Evolutionary conservation across 768 basidiomycete genomes (phyloP).

Genomic region (Cyclocybe cylindracea): DNA sequence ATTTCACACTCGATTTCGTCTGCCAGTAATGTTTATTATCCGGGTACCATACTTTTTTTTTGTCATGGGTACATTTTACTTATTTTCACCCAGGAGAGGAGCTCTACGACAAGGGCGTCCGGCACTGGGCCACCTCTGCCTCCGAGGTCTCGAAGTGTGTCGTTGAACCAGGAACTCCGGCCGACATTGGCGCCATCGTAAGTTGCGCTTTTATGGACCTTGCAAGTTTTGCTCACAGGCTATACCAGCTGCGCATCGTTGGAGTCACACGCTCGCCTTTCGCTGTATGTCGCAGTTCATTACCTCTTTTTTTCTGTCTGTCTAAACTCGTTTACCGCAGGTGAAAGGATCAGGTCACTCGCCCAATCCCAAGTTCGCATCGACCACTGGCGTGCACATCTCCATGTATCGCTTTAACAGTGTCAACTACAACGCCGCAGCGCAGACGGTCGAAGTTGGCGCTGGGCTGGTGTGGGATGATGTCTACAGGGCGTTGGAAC

Average conservation of each 20-base stretch:
- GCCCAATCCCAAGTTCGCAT: slow-evolving; percentile 57
- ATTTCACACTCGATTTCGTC: no score
- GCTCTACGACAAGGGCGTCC: slow-evolving; percentile 3
- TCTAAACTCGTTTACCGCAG: no score
- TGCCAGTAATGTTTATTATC: no score
- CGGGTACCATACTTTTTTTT: no score
- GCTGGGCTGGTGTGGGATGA: slow-evolving; percentile 64
- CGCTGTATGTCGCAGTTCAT: slow-evolving; percentile 37
- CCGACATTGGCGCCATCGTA: not conserved
- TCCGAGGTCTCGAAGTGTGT: slow-evolving; percentile 5
- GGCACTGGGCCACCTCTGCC: slow-evolving; percentile 1
- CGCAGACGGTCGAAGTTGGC: slow-evolving; percentile 43
- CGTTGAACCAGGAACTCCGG: slow-evolving; percentile 2
- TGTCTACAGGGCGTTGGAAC: slow-evolving; percentile 53
- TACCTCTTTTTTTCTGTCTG: no score
- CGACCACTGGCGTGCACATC: slow-evolving; percentile 61
- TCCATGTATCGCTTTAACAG: slow-evolving; percentile 50
- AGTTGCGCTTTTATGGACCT: not conserved
- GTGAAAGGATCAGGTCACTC: slow-evolving; percentile 65
- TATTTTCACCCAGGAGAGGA: no score
- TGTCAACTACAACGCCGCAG: slow-evolving; percentile 38
- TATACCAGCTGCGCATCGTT: slow-evolving; percentile 47
- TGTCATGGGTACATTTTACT: no score
- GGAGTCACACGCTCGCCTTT: slow-evolving; percentile 49
- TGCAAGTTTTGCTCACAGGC: not conserved